Evolutionary conservation across 2,329 filamentous ascomycete species (phyloP), one percentile per base, ranked within the genome.

Genomic region (Phyllosticta citribraziliensis): DNA sequence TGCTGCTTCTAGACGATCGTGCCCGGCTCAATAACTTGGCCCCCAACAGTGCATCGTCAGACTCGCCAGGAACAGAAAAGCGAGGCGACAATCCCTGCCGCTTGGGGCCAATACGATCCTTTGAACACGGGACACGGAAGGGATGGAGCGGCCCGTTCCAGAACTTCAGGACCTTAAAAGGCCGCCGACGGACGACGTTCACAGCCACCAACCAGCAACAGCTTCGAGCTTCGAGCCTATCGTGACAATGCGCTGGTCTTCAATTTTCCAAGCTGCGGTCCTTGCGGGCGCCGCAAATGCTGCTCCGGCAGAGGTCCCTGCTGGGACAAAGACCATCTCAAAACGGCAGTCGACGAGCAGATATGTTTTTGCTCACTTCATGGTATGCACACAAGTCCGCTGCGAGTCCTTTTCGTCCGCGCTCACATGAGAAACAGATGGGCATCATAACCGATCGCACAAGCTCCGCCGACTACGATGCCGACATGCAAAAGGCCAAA

Each of bases 401-500:
- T 14, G 9, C 27, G 27, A 30, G 5, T 30, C 27, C 9, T 40
- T 11, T 5, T 17, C 9, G 9, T 17, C 33, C 10, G 14, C 33
- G 33, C 33, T 40, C 0, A 22, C 3, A 1, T 5, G 19, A 25
- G 2, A 14, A 40, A 35, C 51, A 70, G 69, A 67, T 71, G 55
- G 68, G 68, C 30, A 70, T 70, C 50, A 64, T 69, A 11, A 56
- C 61, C n/a, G 65, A 66, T 56, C 60, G 68, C 52, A 53, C 58
- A 30, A 67, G 63, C 57, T 60, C 68, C 3, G 60, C 64, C 40
- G 68, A 69, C 51, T 72, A 69, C 55, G 67, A 70, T 51, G 64
- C 56, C 14, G 69, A 70, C 58, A 70, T 70, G 64, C 56, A 65
- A 47, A 58, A 62, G 14, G 69, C 69, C 25, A 70, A 71, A 63